Evolutionary conservation across 441 rosid species (phyloP).

Genomic region (Macaranga tanarius): DNA sequence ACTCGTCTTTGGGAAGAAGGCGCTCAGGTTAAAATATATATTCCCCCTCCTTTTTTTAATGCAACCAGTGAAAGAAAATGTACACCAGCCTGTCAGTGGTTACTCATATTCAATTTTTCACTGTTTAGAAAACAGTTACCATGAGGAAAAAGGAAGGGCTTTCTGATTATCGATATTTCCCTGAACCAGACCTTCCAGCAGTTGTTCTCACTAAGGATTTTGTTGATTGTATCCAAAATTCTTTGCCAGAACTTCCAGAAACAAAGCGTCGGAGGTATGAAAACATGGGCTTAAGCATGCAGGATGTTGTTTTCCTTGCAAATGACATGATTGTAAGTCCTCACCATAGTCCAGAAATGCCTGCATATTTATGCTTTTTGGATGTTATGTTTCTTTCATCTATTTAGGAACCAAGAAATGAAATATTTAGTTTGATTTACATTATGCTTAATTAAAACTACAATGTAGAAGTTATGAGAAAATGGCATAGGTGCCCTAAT

Average conservation of each 20-base stretch:
- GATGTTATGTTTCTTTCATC: background rate
- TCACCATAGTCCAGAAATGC: background rate
- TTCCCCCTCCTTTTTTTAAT: background rate
- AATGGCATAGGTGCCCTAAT: background rate
- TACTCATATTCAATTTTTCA: conserved; percentile 13
- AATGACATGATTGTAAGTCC: conserved; percentile 73
- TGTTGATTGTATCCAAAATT: conserved; percentile 49
- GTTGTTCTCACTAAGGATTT: conserved; percentile 68
- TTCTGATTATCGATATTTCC: conserved; percentile 90
- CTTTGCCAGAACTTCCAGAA: conserved; percentile 94
- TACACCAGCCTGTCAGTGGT: background rate
- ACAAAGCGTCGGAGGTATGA: conserved; percentile 81
- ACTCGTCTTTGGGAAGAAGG: conserved; percentile 99
- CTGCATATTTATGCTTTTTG: background rate
- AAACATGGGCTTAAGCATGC: conserved; percentile 82
- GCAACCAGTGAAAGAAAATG: conserved; percentile 1
- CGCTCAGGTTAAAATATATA: conserved; percentile 52
- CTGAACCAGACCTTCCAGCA: conserved; percentile 95
- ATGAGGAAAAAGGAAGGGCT: conserved; percentile 99
- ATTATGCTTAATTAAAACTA: background rate
- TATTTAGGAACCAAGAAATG: background rate
- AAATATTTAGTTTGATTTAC: background rate
- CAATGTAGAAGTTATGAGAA: conserved; percentile 8
- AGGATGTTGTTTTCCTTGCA: conserved; percentile 92
- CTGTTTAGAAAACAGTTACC: conserved; percentile 75